Evolutionary conservation across 2,329 filamentous ascomycete species (phyloP), one percentile per base, ranked within the genome.

Genomic region (Alternaria angustiovoidea): DNA sequence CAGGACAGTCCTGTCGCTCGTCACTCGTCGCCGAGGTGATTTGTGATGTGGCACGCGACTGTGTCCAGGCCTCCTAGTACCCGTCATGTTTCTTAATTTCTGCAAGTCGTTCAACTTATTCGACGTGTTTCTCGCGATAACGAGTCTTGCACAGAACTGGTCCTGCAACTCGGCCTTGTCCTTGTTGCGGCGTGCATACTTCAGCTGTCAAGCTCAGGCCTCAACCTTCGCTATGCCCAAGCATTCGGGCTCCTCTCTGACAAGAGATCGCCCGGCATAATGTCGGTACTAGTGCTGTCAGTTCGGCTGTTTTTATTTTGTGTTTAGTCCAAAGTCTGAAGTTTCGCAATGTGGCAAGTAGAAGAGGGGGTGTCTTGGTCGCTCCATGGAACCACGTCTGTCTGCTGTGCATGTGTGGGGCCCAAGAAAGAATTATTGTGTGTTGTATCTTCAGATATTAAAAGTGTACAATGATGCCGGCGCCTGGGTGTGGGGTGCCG

Each of bases 221-320:
- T 28, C 48, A 57, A 24, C 46, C 46, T 48, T 36, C 46, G 30
- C 30, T 34, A 12, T 22, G 9, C 55, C 48, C 41, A 41, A 43
- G 20, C 18, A 24, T 49, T 18, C 51, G 57, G 51, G 54, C 44
- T 32, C 34, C 36, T n/a, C 51, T 59, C 52, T 52, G 57, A 43
- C 28, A 30, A 36, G 18, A 11, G 18, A 57, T 58, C 42, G 41
- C 22, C 54, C 57, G 44, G 57, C 38, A 41, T 36, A 39, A 59
- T 49, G 44, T 55, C 44, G 57, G 44, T 2, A 8, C 24, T 32
- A 32, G 43, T 24, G 30, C 44, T 39, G 12, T 30, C 44, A 30
- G 30, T 54, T 18, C 38, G 51, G 26, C 38, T 24, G 16, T 49
- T 44, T 24, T 55, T 26, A 26, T 26, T 55, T 49, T 32, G 32